phyloP scores from a whole-genome alignment of 495 filamentous ascomycete genomes.

The Amniculicola lignicola region DNA sequence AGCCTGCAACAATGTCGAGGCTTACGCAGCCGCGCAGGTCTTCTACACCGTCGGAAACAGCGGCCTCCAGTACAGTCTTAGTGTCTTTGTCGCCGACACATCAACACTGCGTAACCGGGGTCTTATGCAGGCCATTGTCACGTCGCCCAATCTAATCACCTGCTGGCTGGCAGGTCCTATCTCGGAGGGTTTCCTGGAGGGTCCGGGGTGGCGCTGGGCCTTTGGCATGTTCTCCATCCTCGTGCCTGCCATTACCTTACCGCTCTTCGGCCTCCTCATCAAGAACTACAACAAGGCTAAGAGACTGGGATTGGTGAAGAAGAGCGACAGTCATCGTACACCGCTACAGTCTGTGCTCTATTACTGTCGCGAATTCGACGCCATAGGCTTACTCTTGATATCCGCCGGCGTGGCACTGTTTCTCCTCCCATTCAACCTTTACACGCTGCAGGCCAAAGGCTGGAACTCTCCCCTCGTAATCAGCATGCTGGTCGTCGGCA shows the following conservation, averaged over 20 bases:
- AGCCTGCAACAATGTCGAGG: constrained; percentile 45
- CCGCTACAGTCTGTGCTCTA: constrained; percentile 48
- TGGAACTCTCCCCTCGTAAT: constrained; percentile 57
- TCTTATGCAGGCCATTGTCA: constrained; percentile 31
- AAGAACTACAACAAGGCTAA: constrained; percentile 35
- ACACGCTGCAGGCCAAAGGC: constrained; percentile 44
- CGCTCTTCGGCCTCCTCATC: constrained; percentile 27
- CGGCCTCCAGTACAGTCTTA: constrained; percentile 24
- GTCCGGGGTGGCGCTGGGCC: constrained; percentile 34
- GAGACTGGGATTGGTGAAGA: constrained; percentile 47
- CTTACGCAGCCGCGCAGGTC: constrained; percentile 50
- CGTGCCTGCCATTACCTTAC: constrained; percentile 25
- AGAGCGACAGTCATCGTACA: constrained; percentile 48
- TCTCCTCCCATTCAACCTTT: constrained; percentile 61
- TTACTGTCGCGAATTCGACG: constrained; percentile 61
- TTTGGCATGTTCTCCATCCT: constrained; percentile 39
- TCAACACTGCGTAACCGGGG: constrained; percentile 30
- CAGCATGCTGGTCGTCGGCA: constrained; percentile 56
- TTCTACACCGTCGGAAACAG: constrained; percentile 52
- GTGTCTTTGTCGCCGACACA: constrained; percentile 36
- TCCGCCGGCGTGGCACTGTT: constrained; percentile 59
- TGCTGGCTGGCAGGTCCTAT: constrained; percentile 24
- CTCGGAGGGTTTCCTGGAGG: constrained; percentile 25
- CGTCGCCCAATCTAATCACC: constrained; percentile 34
- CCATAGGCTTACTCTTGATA: constrained; percentile 58